Evolutionary conservation across 2,329 filamentous ascomycete species (phyloP).

Genomic region (Phaeosphaeria sp.): DNA sequence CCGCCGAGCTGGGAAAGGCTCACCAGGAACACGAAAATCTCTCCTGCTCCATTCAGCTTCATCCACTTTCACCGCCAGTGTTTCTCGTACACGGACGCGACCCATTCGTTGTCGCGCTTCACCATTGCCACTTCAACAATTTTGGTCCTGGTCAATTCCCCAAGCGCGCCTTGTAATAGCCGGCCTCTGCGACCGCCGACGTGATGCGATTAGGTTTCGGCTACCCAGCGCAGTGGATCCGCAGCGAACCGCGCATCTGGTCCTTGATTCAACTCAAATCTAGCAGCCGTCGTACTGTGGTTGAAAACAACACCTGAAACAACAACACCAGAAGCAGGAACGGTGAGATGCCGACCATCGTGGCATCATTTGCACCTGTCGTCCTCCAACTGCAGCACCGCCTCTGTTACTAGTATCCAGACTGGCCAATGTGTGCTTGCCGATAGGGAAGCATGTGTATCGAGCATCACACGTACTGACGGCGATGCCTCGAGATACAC

Average conservation of each 20-base stretch:
- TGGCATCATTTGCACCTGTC: background rate
- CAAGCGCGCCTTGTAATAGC: background rate
- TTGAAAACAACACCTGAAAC: background rate
- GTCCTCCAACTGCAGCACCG: background rate
- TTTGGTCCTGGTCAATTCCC: background rate
- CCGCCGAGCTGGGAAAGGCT: conserved; percentile 4
- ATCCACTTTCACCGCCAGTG: conserved; percentile 10
- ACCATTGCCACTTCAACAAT: background rate
- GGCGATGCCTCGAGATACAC: background rate
- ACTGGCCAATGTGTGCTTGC: background rate
- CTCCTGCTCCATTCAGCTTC: conserved; percentile 21
- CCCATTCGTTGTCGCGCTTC: background rate
- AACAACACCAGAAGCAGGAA: background rate
- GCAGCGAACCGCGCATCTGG: conserved; percentile 7
- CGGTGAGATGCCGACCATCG: background rate
- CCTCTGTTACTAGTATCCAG: background rate
- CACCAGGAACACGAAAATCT: conserved; percentile 7
- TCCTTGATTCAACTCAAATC: background rate
- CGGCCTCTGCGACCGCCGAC: background rate
- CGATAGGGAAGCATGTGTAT: background rate
- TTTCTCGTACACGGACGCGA: background rate
- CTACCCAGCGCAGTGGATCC: conserved; percentile 17
- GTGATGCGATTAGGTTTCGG: conserved; percentile 18
- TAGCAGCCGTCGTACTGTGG: background rate
- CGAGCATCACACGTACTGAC: background rate